These are phyloP conservation scores for Hura crepitans DNA, from an alignment of 441 rosid genomes.

Conservation along the genomic window DNA sequence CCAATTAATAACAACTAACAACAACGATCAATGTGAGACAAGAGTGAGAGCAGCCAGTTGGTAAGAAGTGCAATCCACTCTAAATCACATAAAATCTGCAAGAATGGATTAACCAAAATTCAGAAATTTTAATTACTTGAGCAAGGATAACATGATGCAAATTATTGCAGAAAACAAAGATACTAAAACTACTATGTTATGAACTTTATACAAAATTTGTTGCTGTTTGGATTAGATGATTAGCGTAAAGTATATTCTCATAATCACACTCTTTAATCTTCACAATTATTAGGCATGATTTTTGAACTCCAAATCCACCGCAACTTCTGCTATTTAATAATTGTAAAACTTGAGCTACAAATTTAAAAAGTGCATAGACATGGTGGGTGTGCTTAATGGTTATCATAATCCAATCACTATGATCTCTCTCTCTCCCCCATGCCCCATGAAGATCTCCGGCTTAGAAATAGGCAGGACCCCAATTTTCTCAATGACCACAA, in stretches of 20 bases:
- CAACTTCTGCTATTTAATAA: background rate
- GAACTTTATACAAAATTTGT: background rate
- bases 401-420: conserved; percentile 30
- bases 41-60: background rate
- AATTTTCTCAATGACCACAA: background rate
- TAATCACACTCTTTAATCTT: background rate
- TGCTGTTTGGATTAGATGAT: background rate
- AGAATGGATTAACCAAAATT: background rate
- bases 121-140: too few relatives aligned
- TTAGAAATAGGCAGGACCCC: background rate
- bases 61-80: background rate
- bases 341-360: background rate
- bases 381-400: background rate
- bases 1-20: too few relatives aligned
- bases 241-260: background rate
- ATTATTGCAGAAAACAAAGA: too few relatives aligned
- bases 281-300: background rate
- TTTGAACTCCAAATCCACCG: background rate
- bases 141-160: too few relatives aligned
- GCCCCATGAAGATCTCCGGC: background rate
- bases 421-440: background rate
- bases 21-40: background rate
- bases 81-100: background rate
- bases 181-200: background rate
- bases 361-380: background rate